Conservation (phyloP, 2,329 filamentous ascomycete genomes). For the Trichophyton benhamiae region DNA sequence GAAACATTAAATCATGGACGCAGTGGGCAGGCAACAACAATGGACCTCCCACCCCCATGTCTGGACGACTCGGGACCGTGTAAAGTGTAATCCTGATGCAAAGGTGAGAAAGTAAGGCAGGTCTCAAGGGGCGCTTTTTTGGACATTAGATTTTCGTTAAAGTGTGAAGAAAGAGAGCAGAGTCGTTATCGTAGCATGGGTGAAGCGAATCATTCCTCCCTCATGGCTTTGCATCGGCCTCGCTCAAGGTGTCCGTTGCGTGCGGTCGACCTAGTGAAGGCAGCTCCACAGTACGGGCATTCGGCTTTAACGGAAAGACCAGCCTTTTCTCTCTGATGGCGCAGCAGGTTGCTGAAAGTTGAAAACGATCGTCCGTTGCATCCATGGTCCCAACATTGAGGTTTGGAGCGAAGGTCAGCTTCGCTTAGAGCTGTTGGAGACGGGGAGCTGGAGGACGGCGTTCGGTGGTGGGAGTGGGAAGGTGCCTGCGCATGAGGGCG, state of each 20-base stretch:
- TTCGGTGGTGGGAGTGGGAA: background rate
- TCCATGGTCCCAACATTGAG: conserved; percentile 93
- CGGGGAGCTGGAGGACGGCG: conserved; percentile 14
- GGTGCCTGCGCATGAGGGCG: background rate
- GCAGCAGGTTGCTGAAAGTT: conserved; percentile 85
- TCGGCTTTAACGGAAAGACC: conserved; percentile 79
- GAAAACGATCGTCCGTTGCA: conserved; percentile 94
- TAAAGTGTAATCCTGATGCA: background rate
- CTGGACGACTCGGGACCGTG: background rate
- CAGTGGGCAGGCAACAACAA: background rate
- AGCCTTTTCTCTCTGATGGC: conserved; percentile 89
- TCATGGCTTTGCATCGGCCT: conserved; percentile 71
- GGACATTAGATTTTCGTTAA: background rate
- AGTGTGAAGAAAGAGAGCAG: background rate
- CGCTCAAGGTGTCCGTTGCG: conserved; percentile 76
- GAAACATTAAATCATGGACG: background rate
- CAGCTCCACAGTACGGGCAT: conserved; percentile 82
- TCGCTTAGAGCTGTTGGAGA: conserved; percentile 43
- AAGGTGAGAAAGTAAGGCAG: background rate
- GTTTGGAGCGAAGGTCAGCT: conserved; percentile 71
- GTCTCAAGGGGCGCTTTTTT: background rate
- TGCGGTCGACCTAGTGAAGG: conserved; percentile 81
- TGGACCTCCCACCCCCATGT: background rate
- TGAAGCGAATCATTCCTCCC: conserved; percentile 1
- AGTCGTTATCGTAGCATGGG: background rate